A percentile compares a stretch with the other conserved stretches of the same genome.
phyloP scores from a whole-genome alignment of 441 rosid species.

The Raphanus hybrid region DNA sequence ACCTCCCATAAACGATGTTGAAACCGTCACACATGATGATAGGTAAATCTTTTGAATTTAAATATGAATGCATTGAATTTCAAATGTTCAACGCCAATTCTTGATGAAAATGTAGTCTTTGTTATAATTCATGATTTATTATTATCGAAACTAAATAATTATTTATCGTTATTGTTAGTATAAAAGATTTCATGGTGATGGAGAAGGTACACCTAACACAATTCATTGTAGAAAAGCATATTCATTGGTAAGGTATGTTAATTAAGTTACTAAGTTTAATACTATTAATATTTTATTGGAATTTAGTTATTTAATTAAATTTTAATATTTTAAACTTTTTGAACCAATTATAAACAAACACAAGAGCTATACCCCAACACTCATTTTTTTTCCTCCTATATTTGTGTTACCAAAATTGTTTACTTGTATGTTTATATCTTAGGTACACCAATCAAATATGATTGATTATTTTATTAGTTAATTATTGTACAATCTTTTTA shows the following conservation, averaged over 20 bases:
- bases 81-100: background rate
- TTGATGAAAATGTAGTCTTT: background rate
- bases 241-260: background rate
- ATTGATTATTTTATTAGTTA: background rate
- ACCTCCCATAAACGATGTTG: background rate
- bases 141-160: background rate
- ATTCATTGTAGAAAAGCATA: background rate
- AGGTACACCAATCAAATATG: background rate
- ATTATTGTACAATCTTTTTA: background rate
- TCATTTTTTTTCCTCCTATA: background rate
- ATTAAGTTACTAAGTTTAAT: background rate
- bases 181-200: background rate
- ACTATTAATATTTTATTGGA: background rate
- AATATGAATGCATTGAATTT: background rate
- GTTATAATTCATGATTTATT: background rate
- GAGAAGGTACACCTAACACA: constrained; percentile 36
- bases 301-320: no score
- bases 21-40: background rate
- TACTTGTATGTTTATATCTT: background rate
- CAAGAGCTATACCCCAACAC: background rate
- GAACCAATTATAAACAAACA: background rate
- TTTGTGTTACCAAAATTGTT: background rate
- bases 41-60: background rate
- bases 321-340: background rate
- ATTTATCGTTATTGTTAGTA: background rate